Conservation (phyloP, 2,329 filamentous ascomycete genomes). For the Aureobasidium melanogenum region DNA sequence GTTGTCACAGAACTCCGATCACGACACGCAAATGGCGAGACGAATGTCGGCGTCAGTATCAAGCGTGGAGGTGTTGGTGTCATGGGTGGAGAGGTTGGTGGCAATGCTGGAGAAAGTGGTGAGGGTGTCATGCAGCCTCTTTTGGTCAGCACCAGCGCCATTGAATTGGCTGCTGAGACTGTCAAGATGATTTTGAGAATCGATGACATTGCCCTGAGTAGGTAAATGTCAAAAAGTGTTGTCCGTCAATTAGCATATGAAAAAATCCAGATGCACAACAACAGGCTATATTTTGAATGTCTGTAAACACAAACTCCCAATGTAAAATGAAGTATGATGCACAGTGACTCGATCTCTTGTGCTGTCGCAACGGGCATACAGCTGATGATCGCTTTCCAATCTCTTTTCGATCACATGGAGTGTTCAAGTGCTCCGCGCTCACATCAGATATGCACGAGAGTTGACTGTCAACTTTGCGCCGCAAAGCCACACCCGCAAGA, state of each 20-base stretch:
- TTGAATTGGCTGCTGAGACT: constrained; percentile 94
- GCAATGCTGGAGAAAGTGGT: constrained; percentile 22
- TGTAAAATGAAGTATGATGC: constrained; percentile 7
- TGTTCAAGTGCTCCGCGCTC: neutral
- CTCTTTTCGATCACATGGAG: neutral
- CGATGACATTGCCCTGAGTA: constrained; percentile 52
- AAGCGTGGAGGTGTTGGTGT: constrained; percentile 94
- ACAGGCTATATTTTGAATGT: constrained; percentile 4
- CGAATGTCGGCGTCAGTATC: constrained; percentile 95
- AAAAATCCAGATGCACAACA: neutral
- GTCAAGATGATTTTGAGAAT: constrained; percentile 86
- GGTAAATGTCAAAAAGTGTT: constrained; percentile 18
- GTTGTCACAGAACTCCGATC: constrained; percentile 94
- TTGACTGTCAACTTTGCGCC: neutral
- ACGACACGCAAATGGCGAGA: constrained; percentile 88
- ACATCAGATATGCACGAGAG: neutral
- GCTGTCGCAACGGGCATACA: neutral
- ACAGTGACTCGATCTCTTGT: no score
- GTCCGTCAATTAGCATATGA: neutral
- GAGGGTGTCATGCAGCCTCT: constrained; percentile 81
- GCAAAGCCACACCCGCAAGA: neutral
- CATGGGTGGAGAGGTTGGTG: constrained; percentile 57
- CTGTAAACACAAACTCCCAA: constrained; percentile 4
- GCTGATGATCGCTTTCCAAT: neutral
- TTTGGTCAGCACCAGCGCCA: constrained; percentile 92